A percentile compares a stretch with the other conserved stretches of the same genome.
Evolutionary conservation across 176 grass and related monocot species (phyloP).

Genomic region (Aegilops bicornis): DNA sequence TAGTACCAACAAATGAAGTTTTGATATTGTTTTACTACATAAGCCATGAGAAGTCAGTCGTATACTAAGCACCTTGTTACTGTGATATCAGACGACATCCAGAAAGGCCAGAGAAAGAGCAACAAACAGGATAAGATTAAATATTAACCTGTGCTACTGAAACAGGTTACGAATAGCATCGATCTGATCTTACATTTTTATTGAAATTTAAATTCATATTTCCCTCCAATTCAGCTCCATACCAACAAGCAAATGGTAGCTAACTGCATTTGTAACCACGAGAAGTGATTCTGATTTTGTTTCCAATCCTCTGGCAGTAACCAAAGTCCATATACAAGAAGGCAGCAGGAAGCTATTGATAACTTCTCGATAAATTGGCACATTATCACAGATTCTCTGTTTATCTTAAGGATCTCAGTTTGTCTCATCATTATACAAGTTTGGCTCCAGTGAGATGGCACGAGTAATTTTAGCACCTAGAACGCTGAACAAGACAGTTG

Average conservation of each 20-base stretch:
- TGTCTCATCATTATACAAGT: background rate
- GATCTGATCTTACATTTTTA: slow-evolving; percentile 13
- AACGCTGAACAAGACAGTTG: background rate
- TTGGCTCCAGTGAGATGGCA: background rate
- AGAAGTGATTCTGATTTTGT: background rate
- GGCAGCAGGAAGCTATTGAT: background rate
- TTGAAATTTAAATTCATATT: background rate
- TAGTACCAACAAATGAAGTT: background rate
- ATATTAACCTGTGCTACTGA: background rate
- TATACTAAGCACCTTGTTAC: background rate
- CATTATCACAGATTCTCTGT: background rate
- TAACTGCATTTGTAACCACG: background rate
- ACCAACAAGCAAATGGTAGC: slow-evolving; percentile 17
- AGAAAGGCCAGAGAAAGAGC: background rate
- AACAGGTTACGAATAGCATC: background rate
- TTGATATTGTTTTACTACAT: too few relatives aligned
- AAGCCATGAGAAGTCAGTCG: too few relatives aligned
- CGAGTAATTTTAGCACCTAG: background rate
- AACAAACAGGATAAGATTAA: background rate
- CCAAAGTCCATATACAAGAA: background rate
- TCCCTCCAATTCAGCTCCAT: background rate
- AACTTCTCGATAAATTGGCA: slow-evolving; percentile 3
- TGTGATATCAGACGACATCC: background rate
- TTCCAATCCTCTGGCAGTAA: background rate
- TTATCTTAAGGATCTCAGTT: background rate